Evolutionary conservation across 345 rosid species (phyloP).

Genomic region (Corchorus olitorius): DNA sequence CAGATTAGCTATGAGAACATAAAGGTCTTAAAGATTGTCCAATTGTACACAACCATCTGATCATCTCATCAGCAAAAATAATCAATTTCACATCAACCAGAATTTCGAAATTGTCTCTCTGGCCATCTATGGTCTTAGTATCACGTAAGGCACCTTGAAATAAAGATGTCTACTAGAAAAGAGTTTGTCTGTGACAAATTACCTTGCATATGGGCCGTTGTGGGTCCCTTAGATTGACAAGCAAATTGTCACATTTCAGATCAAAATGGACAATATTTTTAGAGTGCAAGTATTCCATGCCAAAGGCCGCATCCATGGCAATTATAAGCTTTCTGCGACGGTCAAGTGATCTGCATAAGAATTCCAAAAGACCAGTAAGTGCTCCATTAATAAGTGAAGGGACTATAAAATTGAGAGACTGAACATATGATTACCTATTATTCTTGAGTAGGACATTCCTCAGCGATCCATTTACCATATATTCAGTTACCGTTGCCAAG

Average conservation of each 20-base stretch:
- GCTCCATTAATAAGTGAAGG: neutral
- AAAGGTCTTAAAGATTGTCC: neutral
- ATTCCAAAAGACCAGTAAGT: slow-evolving; percentile 10
- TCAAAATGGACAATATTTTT: slow-evolving; percentile 75
- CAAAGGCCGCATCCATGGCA: slow-evolving; percentile 83
- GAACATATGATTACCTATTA: slow-evolving; percentile 43
- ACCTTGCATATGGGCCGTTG: slow-evolving; percentile 76
- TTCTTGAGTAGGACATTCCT: slow-evolving; percentile 64
- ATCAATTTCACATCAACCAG: neutral
- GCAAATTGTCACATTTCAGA: slow-evolving; percentile 68
- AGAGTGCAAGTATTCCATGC: slow-evolving; percentile 77
- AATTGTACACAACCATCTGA: slow-evolving; percentile 4
- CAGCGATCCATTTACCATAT: slow-evolving; percentile 78
- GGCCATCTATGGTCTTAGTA: neutral
- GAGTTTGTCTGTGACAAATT: slow-evolving; percentile 8
- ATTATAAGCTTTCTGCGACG: slow-evolving; percentile 51
- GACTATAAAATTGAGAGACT: neutral
- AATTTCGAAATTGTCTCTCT: neutral
- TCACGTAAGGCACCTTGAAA: slow-evolving; percentile 3
- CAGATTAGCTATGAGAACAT: neutral
- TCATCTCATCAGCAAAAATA: neutral
- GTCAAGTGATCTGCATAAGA: slow-evolving; percentile 52
- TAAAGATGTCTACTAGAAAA: slow-evolving; percentile 7
- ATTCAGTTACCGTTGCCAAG: slow-evolving; percentile 73
- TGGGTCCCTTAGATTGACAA: slow-evolving; percentile 65